Percentiles rank a stretch among this genome's conserved stretches.
Conservation (phyloP, 352 stramenopile genomes). For the Globisporangium spinosum region DNA sequence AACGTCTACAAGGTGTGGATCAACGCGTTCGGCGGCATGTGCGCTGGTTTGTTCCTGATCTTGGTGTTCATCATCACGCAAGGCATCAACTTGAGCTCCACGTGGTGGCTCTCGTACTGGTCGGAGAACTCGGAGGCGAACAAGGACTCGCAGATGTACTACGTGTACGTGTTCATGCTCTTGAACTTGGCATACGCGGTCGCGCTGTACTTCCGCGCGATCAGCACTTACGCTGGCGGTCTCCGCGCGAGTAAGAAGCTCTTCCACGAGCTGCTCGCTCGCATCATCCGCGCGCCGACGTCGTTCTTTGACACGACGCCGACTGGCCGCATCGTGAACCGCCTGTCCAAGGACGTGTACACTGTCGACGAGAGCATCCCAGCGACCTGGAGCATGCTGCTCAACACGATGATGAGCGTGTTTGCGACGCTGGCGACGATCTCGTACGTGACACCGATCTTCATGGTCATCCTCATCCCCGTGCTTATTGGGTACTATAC, state of each 20-base stretch:
- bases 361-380: conserved; percentile 73
- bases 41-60: conserved; percentile 39
- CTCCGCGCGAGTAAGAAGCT: conserved; percentile 57
- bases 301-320: conserved; percentile 86
- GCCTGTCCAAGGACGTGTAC: conserved; percentile 77
- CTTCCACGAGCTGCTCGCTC: conserved; percentile 72
- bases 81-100: conserved; percentile 58
- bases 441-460: conserved; percentile 63
- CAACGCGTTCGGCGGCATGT: conserved; percentile 54
- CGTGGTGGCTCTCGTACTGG: conserved; percentile 91
- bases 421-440: conserved; percentile 60
- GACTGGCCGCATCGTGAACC: conserved; percentile 72
- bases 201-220: conserved; percentile 57
- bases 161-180: conserved; percentile 80
- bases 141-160: conserved; percentile 60
- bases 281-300: conserved; percentile 84
- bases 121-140: conserved; percentile 45
- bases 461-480: conserved; percentile 75
- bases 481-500: conserved; percentile 61
- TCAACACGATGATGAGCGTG: conserved; percentile 72
- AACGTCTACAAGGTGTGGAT: conserved; percentile 71
- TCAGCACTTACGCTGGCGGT: conserved; percentile 52
- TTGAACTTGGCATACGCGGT: conserved; percentile 62
- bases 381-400: conserved; percentile 58
- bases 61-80: conserved; percentile 44